Evolutionary conservation across 2,329 filamentous ascomycete species (phyloP).

Genomic region (Acephala macrosclerotiorum): DNA sequence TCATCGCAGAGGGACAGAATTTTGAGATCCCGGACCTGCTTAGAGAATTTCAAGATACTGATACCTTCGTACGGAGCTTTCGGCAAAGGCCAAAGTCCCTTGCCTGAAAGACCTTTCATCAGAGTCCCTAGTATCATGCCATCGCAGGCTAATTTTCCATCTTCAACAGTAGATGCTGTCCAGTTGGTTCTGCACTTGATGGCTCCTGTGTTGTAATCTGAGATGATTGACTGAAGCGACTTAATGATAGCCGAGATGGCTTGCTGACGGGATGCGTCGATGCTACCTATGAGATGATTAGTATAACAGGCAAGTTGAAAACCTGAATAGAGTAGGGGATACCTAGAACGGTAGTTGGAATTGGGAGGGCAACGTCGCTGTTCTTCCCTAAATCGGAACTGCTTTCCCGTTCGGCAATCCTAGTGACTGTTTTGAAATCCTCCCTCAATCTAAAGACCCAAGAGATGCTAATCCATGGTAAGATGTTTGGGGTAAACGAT

Average conservation of each 20-base stretch:
- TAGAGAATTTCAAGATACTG: background rate
- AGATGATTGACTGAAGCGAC: background rate
- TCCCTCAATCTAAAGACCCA: conserved; percentile 23
- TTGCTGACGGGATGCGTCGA: background rate
- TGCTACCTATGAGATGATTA: background rate
- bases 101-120: conserved; percentile 3
- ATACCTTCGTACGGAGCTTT: conserved; percentile 4
- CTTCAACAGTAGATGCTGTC: no score
- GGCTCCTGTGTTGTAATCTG: conserved; percentile 1
- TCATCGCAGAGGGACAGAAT: conserved; percentile 9
- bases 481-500: conserved; percentile 3
- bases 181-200: no score
- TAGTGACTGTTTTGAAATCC: conserved; percentile 12
- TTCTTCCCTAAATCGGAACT: background rate
- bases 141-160: conserved; percentile 8
- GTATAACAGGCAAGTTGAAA: background rate
- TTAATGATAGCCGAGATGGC: background rate
- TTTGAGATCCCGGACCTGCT: background rate
- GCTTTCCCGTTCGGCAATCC: background rate
- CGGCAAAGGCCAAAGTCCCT: conserved; percentile 12
- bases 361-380: background rate
- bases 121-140: conserved; percentile 13
- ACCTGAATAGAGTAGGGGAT: background rate
- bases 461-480: conserved; percentile 21
- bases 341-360: background rate